Evolutionary conservation across 768 basidiomycete species (phyloP).

Genomic region (Chalciporus piperatus): DNA sequence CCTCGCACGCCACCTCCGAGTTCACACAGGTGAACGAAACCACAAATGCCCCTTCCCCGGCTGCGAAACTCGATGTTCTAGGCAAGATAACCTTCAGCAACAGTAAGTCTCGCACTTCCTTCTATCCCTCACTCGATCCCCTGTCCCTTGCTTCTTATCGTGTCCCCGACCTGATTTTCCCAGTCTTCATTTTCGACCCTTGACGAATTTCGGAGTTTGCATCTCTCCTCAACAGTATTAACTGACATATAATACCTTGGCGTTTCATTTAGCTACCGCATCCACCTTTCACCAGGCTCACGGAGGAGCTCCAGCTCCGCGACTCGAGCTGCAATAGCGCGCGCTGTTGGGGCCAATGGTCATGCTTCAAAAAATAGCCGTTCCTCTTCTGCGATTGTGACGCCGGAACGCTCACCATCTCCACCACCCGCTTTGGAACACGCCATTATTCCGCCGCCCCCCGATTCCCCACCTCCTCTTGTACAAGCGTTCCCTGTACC

Average conservation of each 20-base stretch:
- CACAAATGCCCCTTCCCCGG: constrained; percentile 95
- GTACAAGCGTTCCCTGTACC: constrained; percentile 39
- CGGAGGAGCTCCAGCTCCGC: constrained; percentile 56
- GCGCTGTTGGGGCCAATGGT: constrained; percentile 32
- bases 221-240: not conserved
- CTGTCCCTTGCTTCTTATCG: not conserved
- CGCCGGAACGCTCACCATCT: constrained; percentile 30
- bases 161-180: not conserved
- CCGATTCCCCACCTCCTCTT: constrained; percentile 55
- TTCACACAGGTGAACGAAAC: constrained; percentile 90
- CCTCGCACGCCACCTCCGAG: constrained; percentile 81
- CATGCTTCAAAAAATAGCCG: constrained; percentile 23
- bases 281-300: constrained; percentile 79
- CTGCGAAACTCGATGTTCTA: constrained; percentile 85
- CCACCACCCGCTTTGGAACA: constrained; percentile 47
- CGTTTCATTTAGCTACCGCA: constrained; percentile 57
- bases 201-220: constrained; percentile 3
- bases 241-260: constrained; percentile 11
- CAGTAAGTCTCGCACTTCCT: constrained; percentile 21
- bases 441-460: constrained; percentile 41
- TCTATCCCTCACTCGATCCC: constrained; percentile 1
- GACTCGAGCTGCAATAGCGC: constrained; percentile 56
- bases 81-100: constrained; percentile 81
- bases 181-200: constrained; percentile 14
- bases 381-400: constrained; percentile 20